A percentile compares a stretch with the other conserved stretches of the same genome.
phyloP scores from a whole-genome alignment of 768 basidiomycete genomes.

The Daedaleopsis sinensis region DNA sequence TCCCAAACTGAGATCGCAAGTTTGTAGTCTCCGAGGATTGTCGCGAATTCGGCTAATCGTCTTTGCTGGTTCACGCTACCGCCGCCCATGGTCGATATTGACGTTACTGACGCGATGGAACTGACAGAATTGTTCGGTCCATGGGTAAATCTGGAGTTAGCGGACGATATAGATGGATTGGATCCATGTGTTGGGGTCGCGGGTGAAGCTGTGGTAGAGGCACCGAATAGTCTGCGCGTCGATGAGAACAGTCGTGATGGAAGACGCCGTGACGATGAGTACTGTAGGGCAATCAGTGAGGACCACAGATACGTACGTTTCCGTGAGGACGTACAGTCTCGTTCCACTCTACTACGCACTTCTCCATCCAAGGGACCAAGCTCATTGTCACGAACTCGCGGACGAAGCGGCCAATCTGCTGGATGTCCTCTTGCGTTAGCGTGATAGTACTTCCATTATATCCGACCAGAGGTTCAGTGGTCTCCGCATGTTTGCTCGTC shows the following conservation, averaged over 20 bases:
- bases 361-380: slow-evolving; percentile 96
- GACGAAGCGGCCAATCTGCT: slow-evolving; percentile 74
- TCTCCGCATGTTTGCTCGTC: slow-evolving; percentile 1
- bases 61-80: slow-evolving; percentile 69
- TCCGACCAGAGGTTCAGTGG: slow-evolving; percentile 1
- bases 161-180: slow-evolving; percentile 41
- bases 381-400: slow-evolving; percentile 90
- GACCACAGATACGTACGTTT: neutral
- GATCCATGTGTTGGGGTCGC: slow-evolving; percentile 42
- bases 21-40: slow-evolving; percentile 88
- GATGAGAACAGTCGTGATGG: slow-evolving; percentile 87
- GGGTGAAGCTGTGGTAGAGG: slow-evolving; percentile 42
- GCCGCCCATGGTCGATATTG: slow-evolving; percentile 18
- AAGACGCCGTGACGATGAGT: slow-evolving; percentile 74
- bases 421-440: slow-evolving; percentile 73
- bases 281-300: slow-evolving; percentile 38
- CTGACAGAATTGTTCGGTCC: slow-evolving; percentile 36
- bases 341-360: slow-evolving; percentile 91
- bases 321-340: slow-evolving; percentile 56
- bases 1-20: slow-evolving; percentile 87
- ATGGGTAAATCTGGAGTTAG: slow-evolving; percentile 23
- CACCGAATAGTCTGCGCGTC: slow-evolving; percentile 80
- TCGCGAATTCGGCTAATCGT: slow-evolving; percentile 94
- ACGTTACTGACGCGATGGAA: slow-evolving; percentile 31
- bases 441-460: slow-evolving; percentile 39